Base-by-base conservation (phyloP, 306 rosid genomes). In the Pyrus bretschneideri region DNA sequence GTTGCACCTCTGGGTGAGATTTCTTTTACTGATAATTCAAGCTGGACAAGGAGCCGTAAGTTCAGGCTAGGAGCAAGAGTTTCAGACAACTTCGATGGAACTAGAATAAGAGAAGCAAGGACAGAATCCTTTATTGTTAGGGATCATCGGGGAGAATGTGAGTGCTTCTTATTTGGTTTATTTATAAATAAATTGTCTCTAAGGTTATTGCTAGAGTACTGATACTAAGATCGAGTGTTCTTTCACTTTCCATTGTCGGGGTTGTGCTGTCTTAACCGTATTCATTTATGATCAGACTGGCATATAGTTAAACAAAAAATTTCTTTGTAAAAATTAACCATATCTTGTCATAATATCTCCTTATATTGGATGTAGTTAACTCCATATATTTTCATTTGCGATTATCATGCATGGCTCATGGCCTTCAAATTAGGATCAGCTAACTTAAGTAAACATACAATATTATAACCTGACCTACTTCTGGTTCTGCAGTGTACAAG, bases 41-140 rank as follows among this genome's bases (percentile, higher is more conserved):
- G 99, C 88, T 96, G 99, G 99, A 96, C 99, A 57, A 88, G 99
- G 80, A 92, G 99, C 79, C 97, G 99, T 31, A 86, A 89, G 82
- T 96, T 96, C 85, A 87, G 97, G 86, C 89, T 96, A 33, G 99
- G 99, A 35, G 99, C 91, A 72, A 91, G 93, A 89, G 88, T 93
- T 74, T 58, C 87, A 66, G 99, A 91, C 52, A 85, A 66, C 79
- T 86, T 86, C 27, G 90, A 89, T 62, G 96, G 97, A 81, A 76
- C 76, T 46, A 82, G 88, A 84, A 78, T 96, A 74, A 87, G 84
- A 76, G 99, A 92, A 86, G 97, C 97, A 65, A 96, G 89, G 91
- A 90, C 97, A 30, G 93, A 84, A 42, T 91, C 98, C 42, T 96
- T 92, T 67, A 88, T 96, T 49, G 99, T 96, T 38, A 88, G 98